Base-by-base conservation (phyloP, 495 filamentous ascomycete genomes). In the Bathelium albidoporum region DNA sequence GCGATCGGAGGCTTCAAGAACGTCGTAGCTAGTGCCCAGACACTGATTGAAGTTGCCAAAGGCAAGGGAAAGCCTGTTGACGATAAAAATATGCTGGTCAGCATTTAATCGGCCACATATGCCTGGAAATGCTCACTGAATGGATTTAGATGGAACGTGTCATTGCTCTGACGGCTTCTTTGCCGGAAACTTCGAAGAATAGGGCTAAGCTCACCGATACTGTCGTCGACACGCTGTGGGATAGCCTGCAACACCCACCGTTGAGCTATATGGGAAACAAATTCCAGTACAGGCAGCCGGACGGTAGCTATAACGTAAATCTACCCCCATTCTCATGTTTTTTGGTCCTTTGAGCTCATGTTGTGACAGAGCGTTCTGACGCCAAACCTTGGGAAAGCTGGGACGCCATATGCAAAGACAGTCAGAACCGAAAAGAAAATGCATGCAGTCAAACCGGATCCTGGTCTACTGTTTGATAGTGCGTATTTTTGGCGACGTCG, bases 201-300 rank as follows among this genome's bases (percentile, higher is more conserved):
- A 77, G 87, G 10, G 73, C 70, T 12, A 82, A 88, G 65, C 77
- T 92, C 60, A 91, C 86, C 29, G 87, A 88, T 67, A 71, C 73
- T 24, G 89, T 92, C 73, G 73, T 92, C 61, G 80, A 83, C 60
- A 81, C 87, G 73, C 82, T 91, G 0, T 92, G 87, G 87, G 74
- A 83, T 62, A 82, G 82, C 2, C 68, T 85, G 2, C 80, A 82
- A 24, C 82, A 85, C 55, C 82, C 82, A 0, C 78, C 81, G 1
- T 69, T 71, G 49, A 81, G 78, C 43, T 89, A 82, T 66, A 76
- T 89, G 68, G 87, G 87, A 20, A 81, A 86, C 59, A 80, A 87
- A 44, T 85, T 80, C 66, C 71, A 78, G 61, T 91, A 89, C 67
- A 80, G 88, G n/a, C 80, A 79, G 59, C 85, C 86, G 1, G 88